Base-by-base conservation (phyloP, 1,139 yeast genomes). In the Candida dubliniensis region DNA sequence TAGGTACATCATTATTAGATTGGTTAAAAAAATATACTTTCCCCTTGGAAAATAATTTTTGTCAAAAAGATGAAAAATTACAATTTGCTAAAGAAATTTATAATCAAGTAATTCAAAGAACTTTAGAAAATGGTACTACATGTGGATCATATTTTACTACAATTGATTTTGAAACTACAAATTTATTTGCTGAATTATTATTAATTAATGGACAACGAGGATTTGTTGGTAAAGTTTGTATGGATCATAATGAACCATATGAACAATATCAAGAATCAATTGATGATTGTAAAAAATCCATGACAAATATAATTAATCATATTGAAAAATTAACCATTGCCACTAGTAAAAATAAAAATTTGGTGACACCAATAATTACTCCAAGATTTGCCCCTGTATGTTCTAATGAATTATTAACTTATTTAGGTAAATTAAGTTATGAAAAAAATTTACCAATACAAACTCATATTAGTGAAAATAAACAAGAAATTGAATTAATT, bases 311-410 rank as follows among this genome's bases (percentile, higher is more conserved):
- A 4, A 74, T 86, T 8, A 67, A 76, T 4, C 82, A 85, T 59
- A 71, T 89, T 36, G 63, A 69, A 13, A 49, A 57, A 10, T 59
- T 71, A 41, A 85, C 84, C 50, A 84, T 90, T 0, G 52, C 55
- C 1, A 85, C 84, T 50, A 84, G 90, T 0, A 52, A 55, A 1
- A 64, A 69, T 13, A 77, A 76, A 37, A 44, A 65, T 5, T 72
- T 87, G 38, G 64, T 71, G n/a, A 69, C 74, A 39, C 96, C 98
- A 0, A 82, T 91, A 24, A 58, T 93, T 6, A 93, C 99, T 0
- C 99, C 99, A 4, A 70, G 99, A 48, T 93, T 93, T 70, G 99
- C 98, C 0, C 96, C 96, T 0, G 81, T 89, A 14, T 93, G 98
- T 59, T 72, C 90, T 1, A 67, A 77, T 29, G 74, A 77, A 41